Base-by-base conservation (phyloP, 78 protist genomes). In the Emiliania huxleyi region DNA sequence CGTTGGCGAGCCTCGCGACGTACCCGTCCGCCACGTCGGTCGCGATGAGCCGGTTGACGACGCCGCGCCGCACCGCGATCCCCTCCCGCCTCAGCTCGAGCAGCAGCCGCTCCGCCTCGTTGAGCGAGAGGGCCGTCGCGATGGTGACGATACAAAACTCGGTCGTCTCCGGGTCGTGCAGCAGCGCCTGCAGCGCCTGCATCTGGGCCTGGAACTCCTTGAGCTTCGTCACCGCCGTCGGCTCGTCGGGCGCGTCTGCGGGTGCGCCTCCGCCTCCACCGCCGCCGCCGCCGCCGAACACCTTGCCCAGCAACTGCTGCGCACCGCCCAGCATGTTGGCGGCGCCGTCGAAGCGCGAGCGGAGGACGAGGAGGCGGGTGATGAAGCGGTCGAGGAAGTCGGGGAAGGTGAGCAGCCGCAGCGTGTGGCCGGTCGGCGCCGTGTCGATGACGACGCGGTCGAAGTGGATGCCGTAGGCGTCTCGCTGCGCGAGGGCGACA, bases 381-480 rank as follows among this genome's bases (percentile, higher is more conserved):
- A 85, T 26, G 71, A 85, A 46, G 8, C 45, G 43, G 69, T 48
- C 90, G 45, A 85, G 69, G 44, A 85, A 85, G 15, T 85, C 46
- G 42, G 90, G 90, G 43, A 85, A 85, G 71, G 37, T 1, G n/a
- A 85, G 90, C 44, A 85, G 43, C 44, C 90, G 62, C n/a, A 85
- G 90, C 26, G 90, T 85, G 90, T 85, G 90, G 19, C 90, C 90
- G 44, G 90, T 85, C 73, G 90, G 90, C 90, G 90, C 90, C 12
- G 90, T 85, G 90, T 85, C 90, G 90, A 85, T 35, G n/a, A 85
- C 8, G 29, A 85, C 48, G 29, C 90, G 84, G 40, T 62, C 46
- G 45, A 90, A 71, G 46, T 29, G 92, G 71, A 2, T 26, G 29
- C 87, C 87, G n/a, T 22, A 6, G 40, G 33, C 89, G 12, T 21